A percentile compares a stretch with the other conserved stretches of the same genome.
Conservation (phyloP, 2,329 filamentous ascomycete genomes). For the Fusarium sp. region DNA sequence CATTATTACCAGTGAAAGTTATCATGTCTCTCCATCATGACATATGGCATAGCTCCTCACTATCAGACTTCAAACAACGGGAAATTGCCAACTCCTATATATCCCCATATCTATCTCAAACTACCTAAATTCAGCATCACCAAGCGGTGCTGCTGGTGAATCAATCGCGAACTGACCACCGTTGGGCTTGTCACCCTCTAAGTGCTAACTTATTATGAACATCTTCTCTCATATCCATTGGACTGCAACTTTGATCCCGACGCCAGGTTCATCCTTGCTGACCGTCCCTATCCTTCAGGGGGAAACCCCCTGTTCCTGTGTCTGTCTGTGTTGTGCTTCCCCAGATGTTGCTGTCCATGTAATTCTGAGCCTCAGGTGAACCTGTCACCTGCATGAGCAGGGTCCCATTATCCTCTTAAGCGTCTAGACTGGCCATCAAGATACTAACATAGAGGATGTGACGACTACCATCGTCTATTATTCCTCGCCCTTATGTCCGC, state of each 20-base stretch:
- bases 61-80: neutral
- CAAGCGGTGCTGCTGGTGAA: conserved; percentile 22
- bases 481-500: neutral
- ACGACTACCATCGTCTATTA: neutral
- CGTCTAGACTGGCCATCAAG: neutral
- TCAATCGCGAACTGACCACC: conserved; percentile 18
- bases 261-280: conserved; percentile 24
- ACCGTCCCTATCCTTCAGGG: conserved; percentile 22
- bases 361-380: conserved; percentile 47
- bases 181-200: conserved; percentile 4
- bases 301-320: conserved; percentile 18
- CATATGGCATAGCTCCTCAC: neutral
- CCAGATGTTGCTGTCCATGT: conserved; percentile 28
- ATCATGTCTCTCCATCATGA: neutral
- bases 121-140: conserved; percentile 11
- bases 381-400: conserved; percentile 39
- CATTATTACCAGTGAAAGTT: neutral
- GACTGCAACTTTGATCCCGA: conserved; percentile 5
- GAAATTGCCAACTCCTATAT: conserved; percentile 6
- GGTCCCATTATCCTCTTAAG: neutral
- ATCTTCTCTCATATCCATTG: neutral
- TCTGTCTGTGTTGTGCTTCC: conserved; percentile 31
- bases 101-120: conserved; percentile 3
- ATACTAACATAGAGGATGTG: neutral
- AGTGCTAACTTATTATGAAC: neutral